Conservation (phyloP, 441 rosid species). For the Mallotus japonicus region DNA sequence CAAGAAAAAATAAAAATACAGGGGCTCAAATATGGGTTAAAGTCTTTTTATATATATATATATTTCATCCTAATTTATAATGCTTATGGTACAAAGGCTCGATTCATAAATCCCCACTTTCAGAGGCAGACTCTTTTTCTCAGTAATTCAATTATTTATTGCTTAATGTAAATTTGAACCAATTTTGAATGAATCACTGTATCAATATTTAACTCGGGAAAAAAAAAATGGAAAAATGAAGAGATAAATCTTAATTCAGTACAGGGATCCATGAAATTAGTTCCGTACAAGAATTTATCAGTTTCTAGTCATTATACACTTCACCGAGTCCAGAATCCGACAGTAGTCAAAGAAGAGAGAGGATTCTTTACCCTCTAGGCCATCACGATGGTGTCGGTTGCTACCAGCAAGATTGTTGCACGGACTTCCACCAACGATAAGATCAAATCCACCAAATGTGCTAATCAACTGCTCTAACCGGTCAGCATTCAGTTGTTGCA, state of each 20-base stretch:
- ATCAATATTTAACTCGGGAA: background rate
- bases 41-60: no score
- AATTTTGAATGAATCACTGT: background rate
- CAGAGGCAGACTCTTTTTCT: background rate
- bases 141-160: background rate
- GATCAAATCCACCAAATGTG: conserved; percentile 71
- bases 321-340: conserved; percentile 62
- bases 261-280: background rate
- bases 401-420: conserved; percentile 89
- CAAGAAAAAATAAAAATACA: no score
- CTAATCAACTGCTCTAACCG: conserved; percentile 50
- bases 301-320: conserved; percentile 27
- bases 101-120: background rate
- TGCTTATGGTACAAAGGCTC: background rate
- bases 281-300: conserved; percentile 16
- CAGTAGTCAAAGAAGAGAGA: conserved; percentile 66
- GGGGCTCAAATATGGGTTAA: no score
- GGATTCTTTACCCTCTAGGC: conserved; percentile 82
- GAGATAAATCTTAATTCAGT: background rate
- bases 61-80: no score
- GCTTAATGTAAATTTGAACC: background rate
- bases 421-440: conserved; percentile 84
- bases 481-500: conserved; percentile 43
- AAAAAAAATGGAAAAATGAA: background rate
- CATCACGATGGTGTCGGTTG: conserved; percentile 61